Percentiles rank a stretch among this genome's conserved stretches.
phyloP scores from a whole-genome alignment of 2,329 filamentous ascomycete genomes.

The Endothia cerciana region DNA sequence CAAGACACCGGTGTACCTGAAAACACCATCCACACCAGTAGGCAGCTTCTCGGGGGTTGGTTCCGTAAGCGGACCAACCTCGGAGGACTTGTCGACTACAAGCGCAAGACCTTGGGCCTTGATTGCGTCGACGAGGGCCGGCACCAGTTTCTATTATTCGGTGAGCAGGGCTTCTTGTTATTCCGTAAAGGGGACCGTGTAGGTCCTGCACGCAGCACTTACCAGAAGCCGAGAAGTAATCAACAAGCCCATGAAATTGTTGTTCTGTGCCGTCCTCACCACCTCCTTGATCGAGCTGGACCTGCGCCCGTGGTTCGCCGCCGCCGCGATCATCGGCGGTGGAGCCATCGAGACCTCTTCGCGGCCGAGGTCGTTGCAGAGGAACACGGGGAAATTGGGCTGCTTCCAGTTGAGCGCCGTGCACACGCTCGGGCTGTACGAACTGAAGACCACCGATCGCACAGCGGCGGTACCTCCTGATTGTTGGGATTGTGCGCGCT shows the following conservation, averaged over 20 bases:
- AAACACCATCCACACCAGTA: conserved; percentile 83
- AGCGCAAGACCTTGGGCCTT: conserved; percentile 92
- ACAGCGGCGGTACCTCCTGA: conserved; percentile 51
- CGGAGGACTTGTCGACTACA: conserved; percentile 81
- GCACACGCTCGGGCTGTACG: conserved; percentile 87
- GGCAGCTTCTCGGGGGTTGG: conserved; percentile 64
- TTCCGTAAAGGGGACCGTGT: neutral
- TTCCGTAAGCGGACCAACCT: conserved; percentile 50
- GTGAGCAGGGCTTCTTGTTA: conserved; percentile 18
- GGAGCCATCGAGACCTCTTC: conserved; percentile 51
- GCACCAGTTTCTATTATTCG: conserved; percentile 81
- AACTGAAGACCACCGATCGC: conserved; percentile 90
- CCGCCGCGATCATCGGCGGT: conserved; percentile 50
- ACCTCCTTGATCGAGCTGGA: conserved; percentile 92
- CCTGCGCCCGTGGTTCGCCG: conserved; percentile 59
- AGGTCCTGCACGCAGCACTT: conserved; percentile 42
- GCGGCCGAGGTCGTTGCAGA: conserved; percentile 88
- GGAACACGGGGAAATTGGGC: conserved; percentile 93
- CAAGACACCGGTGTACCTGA: conserved; percentile 85
- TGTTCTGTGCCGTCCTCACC: conserved; percentile 88
- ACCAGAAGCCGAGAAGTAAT: conserved; percentile 87
- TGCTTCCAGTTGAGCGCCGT: conserved; percentile 99
- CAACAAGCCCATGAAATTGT: conserved; percentile 97
- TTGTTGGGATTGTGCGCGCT: conserved; percentile 67
- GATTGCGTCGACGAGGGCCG: conserved; percentile 87